Conservation (phyloP, 2,329 filamentous ascomycete species). For the Penicillium sp. region DNA sequence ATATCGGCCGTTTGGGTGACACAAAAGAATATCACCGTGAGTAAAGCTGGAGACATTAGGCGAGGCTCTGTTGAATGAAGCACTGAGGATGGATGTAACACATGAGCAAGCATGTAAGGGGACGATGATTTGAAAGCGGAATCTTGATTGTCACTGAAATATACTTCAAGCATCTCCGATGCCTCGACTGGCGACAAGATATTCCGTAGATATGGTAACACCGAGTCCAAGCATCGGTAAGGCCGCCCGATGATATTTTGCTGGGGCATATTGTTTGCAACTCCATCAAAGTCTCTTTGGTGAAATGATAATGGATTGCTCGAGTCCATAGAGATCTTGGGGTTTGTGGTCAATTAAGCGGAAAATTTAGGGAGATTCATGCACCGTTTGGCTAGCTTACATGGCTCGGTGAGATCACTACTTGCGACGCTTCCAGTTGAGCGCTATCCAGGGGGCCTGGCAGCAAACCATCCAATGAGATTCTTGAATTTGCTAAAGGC, state of each 20-base stretch:
- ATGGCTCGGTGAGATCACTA: neutral
- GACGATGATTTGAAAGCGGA: constrained; percentile 47
- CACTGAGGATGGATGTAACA: constrained; percentile 48
- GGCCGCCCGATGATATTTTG: neutral
- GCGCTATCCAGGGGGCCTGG: neutral
- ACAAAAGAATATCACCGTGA: constrained; percentile 51
- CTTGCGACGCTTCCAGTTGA: neutral
- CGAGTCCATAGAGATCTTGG: constrained; percentile 2
- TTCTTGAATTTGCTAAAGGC: neutral
- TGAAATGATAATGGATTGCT: constrained; percentile 1
- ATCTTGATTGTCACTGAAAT: constrained; percentile 47
- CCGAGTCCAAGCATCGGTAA: constrained; percentile 44
- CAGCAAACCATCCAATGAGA: neutral
- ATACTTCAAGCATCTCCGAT: constrained; percentile 50
- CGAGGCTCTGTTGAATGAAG: constrained; percentile 43
- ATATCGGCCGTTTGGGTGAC: constrained; percentile 50
- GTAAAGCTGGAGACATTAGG: constrained; percentile 44
- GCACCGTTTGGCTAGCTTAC: neutral
- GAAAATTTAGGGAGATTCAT: neutral
- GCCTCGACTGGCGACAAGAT: constrained; percentile 43
- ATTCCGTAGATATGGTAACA: constrained; percentile 41
- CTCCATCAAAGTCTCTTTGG: constrained; percentile 3
- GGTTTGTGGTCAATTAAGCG: neutral
- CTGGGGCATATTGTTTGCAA: constrained; percentile 19
- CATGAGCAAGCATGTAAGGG: constrained; percentile 49